These are phyloP conservation scores for Daldinia concentrica DNA, from an alignment of 495 filamentous ascomycete genomes.

Conservation along the genomic window DNA sequence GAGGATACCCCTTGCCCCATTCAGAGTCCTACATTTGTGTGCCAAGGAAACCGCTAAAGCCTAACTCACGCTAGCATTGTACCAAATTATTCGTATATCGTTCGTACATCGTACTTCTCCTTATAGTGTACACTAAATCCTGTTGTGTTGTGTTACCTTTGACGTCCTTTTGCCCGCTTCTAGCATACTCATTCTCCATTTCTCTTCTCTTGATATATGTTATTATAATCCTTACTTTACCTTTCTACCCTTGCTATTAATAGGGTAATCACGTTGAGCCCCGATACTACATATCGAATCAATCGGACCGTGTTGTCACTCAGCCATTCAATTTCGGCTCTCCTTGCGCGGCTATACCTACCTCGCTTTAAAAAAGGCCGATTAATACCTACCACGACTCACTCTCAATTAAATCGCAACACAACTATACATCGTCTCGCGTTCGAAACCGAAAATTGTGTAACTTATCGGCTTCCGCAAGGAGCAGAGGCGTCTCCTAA, in stretches of 20 bases:
- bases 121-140: constrained; percentile 13
- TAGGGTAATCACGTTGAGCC: not conserved
- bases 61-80: not conserved
- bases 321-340: not conserved
- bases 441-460: constrained; percentile 1
- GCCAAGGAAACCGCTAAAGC: constrained; percentile 29
- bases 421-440: not conserved
- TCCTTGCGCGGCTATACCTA: not conserved
- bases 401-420: not conserved
- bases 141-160: constrained; percentile 29
- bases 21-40: constrained; percentile 4
- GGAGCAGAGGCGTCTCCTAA: constrained; percentile 13
- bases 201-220: not conserved
- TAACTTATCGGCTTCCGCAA: constrained; percentile 6
- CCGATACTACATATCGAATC: not conserved
- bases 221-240: not conserved
- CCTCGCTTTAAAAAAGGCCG: not conserved
- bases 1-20: not conserved
- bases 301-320: not conserved
- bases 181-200: constrained; percentile 1
- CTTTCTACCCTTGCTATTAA: not conserved
- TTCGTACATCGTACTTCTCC: constrained; percentile 2
- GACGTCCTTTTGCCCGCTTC: constrained; percentile 13
- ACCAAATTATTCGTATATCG: constrained; percentile 1
- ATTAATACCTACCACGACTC: constrained; percentile 5